phyloP scores from a whole-genome alignment of 495 filamentous ascomycete species.

The Aspergillus taichungensis region DNA sequence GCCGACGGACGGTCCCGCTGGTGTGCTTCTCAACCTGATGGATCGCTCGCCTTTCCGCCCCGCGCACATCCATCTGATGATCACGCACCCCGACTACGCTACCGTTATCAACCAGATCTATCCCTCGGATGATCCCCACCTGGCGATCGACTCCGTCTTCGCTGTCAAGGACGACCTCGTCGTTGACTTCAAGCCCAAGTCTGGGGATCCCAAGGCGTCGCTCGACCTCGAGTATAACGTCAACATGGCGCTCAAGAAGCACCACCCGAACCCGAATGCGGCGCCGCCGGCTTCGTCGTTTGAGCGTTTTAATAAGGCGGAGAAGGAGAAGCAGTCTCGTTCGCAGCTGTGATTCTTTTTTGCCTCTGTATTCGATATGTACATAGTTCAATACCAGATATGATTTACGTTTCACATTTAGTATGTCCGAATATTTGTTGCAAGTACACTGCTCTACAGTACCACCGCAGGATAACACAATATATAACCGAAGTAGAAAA shows the following conservation, averaged over 20 bases:
- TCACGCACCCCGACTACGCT: slow-evolving; percentile 40
- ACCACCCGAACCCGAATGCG: slow-evolving; percentile 40
- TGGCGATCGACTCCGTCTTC: slow-evolving; percentile 56
- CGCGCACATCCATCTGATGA: slow-evolving; percentile 43
- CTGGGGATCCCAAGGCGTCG: slow-evolving; percentile 37
- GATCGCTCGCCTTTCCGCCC: slow-evolving; percentile 54
- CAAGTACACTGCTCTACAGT: too few species aligned
- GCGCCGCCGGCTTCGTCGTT: slow-evolving; percentile 38
- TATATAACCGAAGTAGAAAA: too few species aligned
- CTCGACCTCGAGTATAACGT: slow-evolving; percentile 41
- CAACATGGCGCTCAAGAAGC: slow-evolving; percentile 39
- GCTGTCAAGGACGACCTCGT: slow-evolving; percentile 59
- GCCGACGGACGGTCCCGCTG: slow-evolving; percentile 67
- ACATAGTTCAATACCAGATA: too few species aligned
- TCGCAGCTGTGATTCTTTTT: too few species aligned
- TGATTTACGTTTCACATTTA: too few species aligned
- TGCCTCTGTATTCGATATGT: too few species aligned
- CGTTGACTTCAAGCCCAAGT: slow-evolving; percentile 51
- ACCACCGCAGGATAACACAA: too few species aligned
- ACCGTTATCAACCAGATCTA: slow-evolving; percentile 58
- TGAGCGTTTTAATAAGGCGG: slow-evolving; percentile 29
- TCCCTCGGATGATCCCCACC: slow-evolving; percentile 51
- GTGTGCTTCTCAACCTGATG: slow-evolving; percentile 57
- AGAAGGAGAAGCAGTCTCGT: slow-evolving; percentile 9
- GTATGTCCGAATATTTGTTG: too few species aligned